Evolutionary conservation across 768 basidiomycete genomes (phyloP), one percentile per base, ranked within the genome.

Genomic region (Antrodiella citrinella): DNA sequence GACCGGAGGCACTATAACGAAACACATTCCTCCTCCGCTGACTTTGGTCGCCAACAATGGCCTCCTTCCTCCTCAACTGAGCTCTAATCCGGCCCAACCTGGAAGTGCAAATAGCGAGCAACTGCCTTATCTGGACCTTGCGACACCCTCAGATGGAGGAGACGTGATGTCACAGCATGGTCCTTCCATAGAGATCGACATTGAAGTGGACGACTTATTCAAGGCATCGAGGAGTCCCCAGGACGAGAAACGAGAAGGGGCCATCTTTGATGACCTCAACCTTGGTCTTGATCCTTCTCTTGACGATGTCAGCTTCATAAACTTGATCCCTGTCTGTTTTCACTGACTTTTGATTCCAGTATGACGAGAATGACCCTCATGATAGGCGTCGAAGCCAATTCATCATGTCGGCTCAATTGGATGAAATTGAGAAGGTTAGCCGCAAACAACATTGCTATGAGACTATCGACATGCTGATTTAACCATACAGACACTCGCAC

Each of bases 371-470:
- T 56, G 87, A 88, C 58, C 82, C 84, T 41, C 72, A 87, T 59
- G 87, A 88, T 65, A 76, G 78, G 51, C 75, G 86, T 39, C 77
- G 76, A 59, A 90, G 86, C 62, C 88, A 90, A 57, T 75, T 80
- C 55, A 66, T 84, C 40, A 80, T 91, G 81, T 80, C 73, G 56
- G 80, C 82, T 15, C 77, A 84, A 62, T 67, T 91, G 20, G 89
- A 91, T 60, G 84, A 85, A 64, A 84, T 91, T 44, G 88, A 91
- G 61, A 76, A 75, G 72, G 86, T 75, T 44, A 24, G 57, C n/a
- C n/a, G n/a, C n/a, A 72, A 10, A 53, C 4, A 58, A 58, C 39
- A 22, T 35, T 38, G 40, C 43, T 51, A 39, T 3, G 10, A 7
- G 21, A 39, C n/a, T 12, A 21, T 54, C 45, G 41, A 3, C 30